phyloP scores from a whole-genome alignment of 169 alveolate genomes.

The Plasmodium vinckei region DNA sequence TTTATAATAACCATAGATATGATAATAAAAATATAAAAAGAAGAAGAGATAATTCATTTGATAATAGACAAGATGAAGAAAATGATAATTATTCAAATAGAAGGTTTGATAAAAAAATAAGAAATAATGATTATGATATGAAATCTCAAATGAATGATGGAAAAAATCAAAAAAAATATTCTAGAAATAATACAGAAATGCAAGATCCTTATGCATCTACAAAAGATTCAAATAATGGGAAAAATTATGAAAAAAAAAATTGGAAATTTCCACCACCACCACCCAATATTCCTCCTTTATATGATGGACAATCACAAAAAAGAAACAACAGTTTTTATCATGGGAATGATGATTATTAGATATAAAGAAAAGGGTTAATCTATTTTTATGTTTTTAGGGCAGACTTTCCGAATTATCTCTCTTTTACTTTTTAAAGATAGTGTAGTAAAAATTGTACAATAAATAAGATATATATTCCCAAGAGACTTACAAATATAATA shows the following conservation, averaged over 20 bases:
- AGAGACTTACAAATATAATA: no score
- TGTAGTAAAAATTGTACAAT: no score
- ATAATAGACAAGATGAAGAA: conserved; percentile 9
- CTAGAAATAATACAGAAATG: conserved; percentile 49
- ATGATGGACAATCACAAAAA: conserved; percentile 12
- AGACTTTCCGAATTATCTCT: no score
- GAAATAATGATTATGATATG: conserved; percentile 30
- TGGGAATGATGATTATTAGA: no score
- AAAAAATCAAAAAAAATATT: conserved; percentile 3
- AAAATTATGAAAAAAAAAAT: conserved; percentile 20
- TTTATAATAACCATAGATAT: background rate
- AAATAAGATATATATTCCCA: no score
- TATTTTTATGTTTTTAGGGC: no score
- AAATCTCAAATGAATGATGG: conserved; percentile 11
- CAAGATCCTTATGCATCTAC: conserved; percentile 71
- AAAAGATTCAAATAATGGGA: conserved; percentile 22
- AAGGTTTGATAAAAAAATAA: conserved; percentile 46
- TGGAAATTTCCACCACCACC: conserved; percentile 71
- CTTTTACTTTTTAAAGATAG: no score
- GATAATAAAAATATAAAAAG: conserved; percentile 27
- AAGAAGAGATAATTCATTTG: conserved; percentile 52
- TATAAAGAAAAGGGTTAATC: no score
- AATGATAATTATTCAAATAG: conserved; percentile 20
- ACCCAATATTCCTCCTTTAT: conserved; percentile 21
- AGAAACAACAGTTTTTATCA: conserved; percentile 7